Base-by-base conservation (phyloP, 495 filamentous ascomycete genomes). In the Cercophora scortea region DNA sequence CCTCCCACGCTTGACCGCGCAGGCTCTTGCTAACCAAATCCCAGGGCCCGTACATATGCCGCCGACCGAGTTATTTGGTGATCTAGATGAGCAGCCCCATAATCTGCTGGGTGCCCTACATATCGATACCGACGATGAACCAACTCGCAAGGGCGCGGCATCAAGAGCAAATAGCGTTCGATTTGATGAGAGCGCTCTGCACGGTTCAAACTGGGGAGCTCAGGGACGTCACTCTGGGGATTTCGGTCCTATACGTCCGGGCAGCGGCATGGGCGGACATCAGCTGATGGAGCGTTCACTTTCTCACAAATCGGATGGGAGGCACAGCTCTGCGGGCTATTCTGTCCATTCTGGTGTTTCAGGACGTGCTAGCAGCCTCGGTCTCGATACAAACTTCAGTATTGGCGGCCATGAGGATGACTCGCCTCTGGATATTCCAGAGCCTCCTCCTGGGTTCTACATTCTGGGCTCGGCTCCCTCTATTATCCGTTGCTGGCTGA, bases 121-220 rank as follows among this genome's bases (percentile, higher is more conserved):
- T 13, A 72, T 97, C 8, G 68, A 66, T 50, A 75, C 84, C 6
- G 92, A 96, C 53, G 89, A 97, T 41, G 91, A 96, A 64, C 94
- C 92, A 4, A 66, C 72, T 41, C 79, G 94, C 52, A 81, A 94
- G 51, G 93, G 93, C 18, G 74, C 70, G 6, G 84, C 90, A 33
- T 98, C 94, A 32, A 79, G 93, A 56, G 93, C 93, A 17, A 97
- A 97, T 61, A 97, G 94, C 67, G 93, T 98, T 55, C 87, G 93
- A n/a, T 98, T 98, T 61, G 93, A 98, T 63, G 91, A 96, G 65
- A 96, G 89, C 62, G 92, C 94, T 3, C 81, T 95, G 52, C 91
- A 95, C 56, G 88, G 89, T 45, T 88, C 76, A 7, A 76, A 87
- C 61, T 95, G 90, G 77, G 85, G 85, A 36, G 89, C 92, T 54